Percentiles rank a stretch among this genome's conserved stretches.
phyloP scores from a whole-genome alignment of 257 asterid species.

The Rehmannia glutinosa region DNA sequence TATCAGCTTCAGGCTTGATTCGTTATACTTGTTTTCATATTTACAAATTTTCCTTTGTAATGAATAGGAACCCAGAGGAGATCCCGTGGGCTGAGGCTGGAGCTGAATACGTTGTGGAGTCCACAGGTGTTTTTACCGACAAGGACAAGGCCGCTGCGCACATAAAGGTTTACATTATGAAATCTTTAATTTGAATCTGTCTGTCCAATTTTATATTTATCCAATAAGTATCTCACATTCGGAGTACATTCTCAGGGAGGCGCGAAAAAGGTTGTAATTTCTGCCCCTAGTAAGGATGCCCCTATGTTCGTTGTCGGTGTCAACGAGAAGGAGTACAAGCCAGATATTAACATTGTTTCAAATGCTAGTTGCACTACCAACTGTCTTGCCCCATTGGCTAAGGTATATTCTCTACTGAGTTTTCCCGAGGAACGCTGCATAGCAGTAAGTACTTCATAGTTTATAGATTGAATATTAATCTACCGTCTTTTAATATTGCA shows the following conservation, averaged over 20 bases:
- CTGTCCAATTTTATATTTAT: background rate
- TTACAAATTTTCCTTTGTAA: background rate
- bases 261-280: slow-evolving; percentile 77
- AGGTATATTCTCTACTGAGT: slow-evolving; percentile 38
- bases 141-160: slow-evolving; percentile 88
- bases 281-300: slow-evolving; percentile 83
- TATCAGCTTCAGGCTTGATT: background rate
- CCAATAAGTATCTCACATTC: background rate
- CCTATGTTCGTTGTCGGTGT: slow-evolving; percentile 96
- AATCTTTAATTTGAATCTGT: background rate
- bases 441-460: background rate
- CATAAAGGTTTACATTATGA: slow-evolving; percentile 42
- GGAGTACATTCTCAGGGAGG: slow-evolving; percentile 78
- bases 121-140: slow-evolving; percentile 89
- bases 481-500: slow-evolving; percentile 22
- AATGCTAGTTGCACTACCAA: slow-evolving; percentile 95
- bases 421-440: background rate
- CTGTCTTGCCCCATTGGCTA: slow-evolving; percentile 92
- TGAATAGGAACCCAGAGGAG: slow-evolving; percentile 81
- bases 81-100: slow-evolving; percentile 87
- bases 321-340: slow-evolving; percentile 83
- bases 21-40: background rate
- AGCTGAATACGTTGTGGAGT: slow-evolving; percentile 83
- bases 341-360: slow-evolving; percentile 67
- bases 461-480: background rate